Evolutionary conservation across 2,329 filamentous ascomycete genomes (phyloP).

Genomic region (Trichophyton rubrum): DNA sequence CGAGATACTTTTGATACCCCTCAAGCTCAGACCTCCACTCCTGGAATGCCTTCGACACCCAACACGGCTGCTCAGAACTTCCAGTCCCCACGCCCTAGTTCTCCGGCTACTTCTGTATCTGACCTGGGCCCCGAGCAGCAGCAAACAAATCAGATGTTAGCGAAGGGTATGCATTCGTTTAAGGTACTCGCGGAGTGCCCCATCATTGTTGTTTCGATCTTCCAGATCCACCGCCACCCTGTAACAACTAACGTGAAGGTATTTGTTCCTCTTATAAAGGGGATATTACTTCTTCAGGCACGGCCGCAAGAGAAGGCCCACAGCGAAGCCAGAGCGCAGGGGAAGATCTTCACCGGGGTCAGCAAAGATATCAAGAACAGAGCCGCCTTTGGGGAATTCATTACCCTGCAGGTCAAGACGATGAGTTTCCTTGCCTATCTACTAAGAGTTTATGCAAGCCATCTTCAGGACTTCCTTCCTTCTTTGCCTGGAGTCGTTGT

Average conservation of each 20-base stretch:
- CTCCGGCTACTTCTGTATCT: constrained; percentile 67
- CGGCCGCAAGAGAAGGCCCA: constrained; percentile 89
- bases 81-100: constrained; percentile 79
- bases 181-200: constrained; percentile 96
- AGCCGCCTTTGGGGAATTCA: constrained; percentile 90
- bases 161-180: constrained; percentile 97
- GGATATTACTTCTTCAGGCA: constrained; percentile 75
- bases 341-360: constrained; percentile 80
- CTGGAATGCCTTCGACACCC: constrained; percentile 42
- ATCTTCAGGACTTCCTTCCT: constrained; percentile 76
- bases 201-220: constrained; percentile 96
- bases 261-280: constrained; percentile 90
- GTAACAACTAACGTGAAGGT: constrained; percentile 76
- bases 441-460: constrained; percentile 72
- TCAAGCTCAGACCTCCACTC: constrained; percentile 33
- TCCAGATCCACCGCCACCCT: constrained; percentile 74
- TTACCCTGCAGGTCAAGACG: constrained; percentile 95
- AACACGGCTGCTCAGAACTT: constrained; percentile 50
- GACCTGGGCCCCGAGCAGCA: constrained; percentile 76
- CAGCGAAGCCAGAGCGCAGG: constrained; percentile 63
- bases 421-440: constrained; percentile 98
- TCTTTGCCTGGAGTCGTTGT: constrained; percentile 82
- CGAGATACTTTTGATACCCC: constrained; percentile 84
- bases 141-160: constrained; percentile 64
- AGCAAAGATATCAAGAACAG: constrained; percentile 88